Evolutionary conservation across 176 grass and related monocot species (phyloP), one percentile per base, ranked within the genome.

Genomic region (barley (Hordeum vulgare)): DNA sequence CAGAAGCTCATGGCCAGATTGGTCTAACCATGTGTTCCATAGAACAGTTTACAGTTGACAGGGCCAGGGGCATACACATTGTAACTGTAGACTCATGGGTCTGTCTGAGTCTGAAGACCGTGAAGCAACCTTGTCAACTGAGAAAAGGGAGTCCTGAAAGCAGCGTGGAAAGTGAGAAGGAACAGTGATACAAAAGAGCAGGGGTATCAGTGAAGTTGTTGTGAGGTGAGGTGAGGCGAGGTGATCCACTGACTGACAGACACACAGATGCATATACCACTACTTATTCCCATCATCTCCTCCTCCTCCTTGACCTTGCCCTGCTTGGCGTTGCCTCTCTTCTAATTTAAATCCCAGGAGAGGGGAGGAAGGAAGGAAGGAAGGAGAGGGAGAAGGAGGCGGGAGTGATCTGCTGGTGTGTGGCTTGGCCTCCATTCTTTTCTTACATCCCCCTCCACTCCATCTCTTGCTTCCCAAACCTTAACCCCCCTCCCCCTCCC

Each of bases 301-400:
- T 71, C 37, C 21, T 14, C 66, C 14, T 6, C 45, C 45, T 17
- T n/a, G n/a, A n/a, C 31, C 31, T 33, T 24, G 13, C 8, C 20
- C 7, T 21, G 67, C 44, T 83, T 86, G 6, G 34, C 5, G 15
- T 7, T 51, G 68, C 80, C 88, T 83, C 74, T 83, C 88, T 61
- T 74, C 24, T 74, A 78, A 86, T 90, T 92, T 92, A 90, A 93
- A 93, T 90, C 61, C 35, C 54, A 72, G 78, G 76, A 0, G 47
- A 29, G 59, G 51, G 28, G 8, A 45, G 17, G 5, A 65, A 34
- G 15, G 31, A 66, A 10, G 66, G 66, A 36, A 62, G 59, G 24
- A 63, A 29, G 11, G 13, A 8, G 12, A 15, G 1, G 45, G 26
- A 18, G 10, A 7, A 18, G 26, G 28, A 8, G 26, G 9, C 5